Conservation (phyloP, 1,284 basidiomycete genomes). For the Meripilus lineatus region DNA sequence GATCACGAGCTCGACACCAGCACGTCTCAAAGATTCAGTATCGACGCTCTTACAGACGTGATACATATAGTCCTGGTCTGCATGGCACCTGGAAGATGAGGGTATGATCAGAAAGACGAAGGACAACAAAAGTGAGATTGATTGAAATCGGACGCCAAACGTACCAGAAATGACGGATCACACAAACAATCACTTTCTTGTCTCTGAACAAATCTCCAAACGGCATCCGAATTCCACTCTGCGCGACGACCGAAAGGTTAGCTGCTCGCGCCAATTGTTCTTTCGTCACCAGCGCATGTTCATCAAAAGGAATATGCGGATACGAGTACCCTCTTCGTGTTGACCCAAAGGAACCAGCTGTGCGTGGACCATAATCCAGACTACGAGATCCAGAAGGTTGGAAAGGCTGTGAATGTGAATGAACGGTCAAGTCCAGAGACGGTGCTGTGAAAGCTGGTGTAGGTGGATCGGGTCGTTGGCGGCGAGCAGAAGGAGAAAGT, state of each 20-base stretch:
- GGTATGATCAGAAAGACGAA: background rate
- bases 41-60: conserved; percentile 53
- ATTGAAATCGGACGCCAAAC: conserved; percentile 9
- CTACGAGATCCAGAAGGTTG: background rate
- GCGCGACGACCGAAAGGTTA: conserved; percentile 57
- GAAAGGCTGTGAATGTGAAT: conserved; percentile 4
- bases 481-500: background rate
- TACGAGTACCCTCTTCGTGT: background rate
- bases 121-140: background rate
- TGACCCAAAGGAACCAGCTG: too few species aligned
- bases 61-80: conserved; percentile 83
- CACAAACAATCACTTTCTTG: conserved; percentile 67
- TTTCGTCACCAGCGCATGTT: conserved; percentile 33
- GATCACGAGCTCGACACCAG: conserved; percentile 59
- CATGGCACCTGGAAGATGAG: conserved; percentile 50
- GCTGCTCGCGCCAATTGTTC: conserved; percentile 58
- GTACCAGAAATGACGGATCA: conserved; percentile 72
- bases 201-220: conserved; percentile 73
- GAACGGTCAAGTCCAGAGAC: conserved; percentile 8
- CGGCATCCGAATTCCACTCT: conserved; percentile 57
- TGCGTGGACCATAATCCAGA: too few species aligned
- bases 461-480: conserved; percentile 15
- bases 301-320: conserved; percentile 20
- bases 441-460: conserved; percentile 12
- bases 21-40: conserved; percentile 47